Base-by-base conservation (phyloP, 345 rosid species). In the Moricandia arvensis region DNA sequence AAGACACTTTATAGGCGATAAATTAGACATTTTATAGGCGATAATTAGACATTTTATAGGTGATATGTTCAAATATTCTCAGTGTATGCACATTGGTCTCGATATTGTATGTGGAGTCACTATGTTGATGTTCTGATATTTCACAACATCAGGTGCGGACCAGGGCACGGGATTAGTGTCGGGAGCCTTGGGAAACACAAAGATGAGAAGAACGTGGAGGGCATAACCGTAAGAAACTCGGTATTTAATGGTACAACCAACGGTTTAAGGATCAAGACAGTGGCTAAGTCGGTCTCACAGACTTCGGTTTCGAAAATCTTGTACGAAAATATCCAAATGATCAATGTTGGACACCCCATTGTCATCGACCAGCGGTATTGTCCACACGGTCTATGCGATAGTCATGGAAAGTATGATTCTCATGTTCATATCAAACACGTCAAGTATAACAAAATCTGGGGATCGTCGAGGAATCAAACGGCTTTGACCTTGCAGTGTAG, bases 401-500 rank as follows among this genome's bases (percentile, higher is more conserved):
- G 47, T 34, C 7, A 57, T 6, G 72, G 66, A 21, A 77, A 54
- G 59, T 65, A 65, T 35, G 29, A 69, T 3, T 84, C 86, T 7
- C 83, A 69, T 38, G 82, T 84, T 47, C 82, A 81, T 59, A 81
- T 84, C 8, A 61, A 16, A 29, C 30, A 73, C 30, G 57, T 84
- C 0, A 79, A 45, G 12, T 81, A 51, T 31, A 60, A 47, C 17
- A 66, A 58, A 9, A 75, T 81, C 4, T 33, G 84, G 84, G 86
- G 84, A 17, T 75, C 84, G 29, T 83, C 86, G 3, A 33, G 35
- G 4, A 55, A 17, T n/a, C 57, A 26, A 49, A 75, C 70, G 15
- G 85, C 85, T 37, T 74, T 84, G 43, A 66, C 57, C n/a, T 30
- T 84, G 47, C 18, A 73, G 3, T 81, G 85, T 70, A 84, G 86